These are phyloP conservation scores for Amanita phalloides DNA, from an alignment of 768 basidiomycete species.

Conservation along the genomic window DNA sequence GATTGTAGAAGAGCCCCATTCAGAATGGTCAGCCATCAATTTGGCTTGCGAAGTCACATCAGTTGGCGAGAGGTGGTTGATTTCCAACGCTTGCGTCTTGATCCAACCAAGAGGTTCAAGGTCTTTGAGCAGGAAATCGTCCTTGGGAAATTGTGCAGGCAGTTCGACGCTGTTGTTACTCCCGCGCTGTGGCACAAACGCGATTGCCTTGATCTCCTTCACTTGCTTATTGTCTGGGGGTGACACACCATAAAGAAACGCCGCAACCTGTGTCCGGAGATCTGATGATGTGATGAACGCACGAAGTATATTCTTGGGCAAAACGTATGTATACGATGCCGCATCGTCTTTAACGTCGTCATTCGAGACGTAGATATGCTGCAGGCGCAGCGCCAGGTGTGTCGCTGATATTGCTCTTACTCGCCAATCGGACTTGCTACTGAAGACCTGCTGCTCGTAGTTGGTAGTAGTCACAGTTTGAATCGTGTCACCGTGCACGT, in stretches of 20 bases:
- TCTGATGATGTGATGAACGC: constrained; percentile 92
- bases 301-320: constrained; percentile 94
- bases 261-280: constrained; percentile 92
- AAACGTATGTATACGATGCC: constrained; percentile 85
- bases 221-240: constrained; percentile 96
- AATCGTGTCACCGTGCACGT: constrained; percentile 93
- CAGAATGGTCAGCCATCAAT: constrained; percentile 92
- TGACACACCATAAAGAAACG: constrained; percentile 85
- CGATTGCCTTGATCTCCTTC: constrained; percentile 96
- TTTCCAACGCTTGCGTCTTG: constrained; percentile 92
- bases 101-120: constrained; percentile 94
- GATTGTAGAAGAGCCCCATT: constrained; percentile 90
- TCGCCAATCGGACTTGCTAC: constrained; percentile 99
- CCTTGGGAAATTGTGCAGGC: constrained; percentile 81
- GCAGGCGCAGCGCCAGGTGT: constrained; percentile 89
- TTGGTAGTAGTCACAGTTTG: constrained; percentile 95
- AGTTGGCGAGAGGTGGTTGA: constrained; percentile 83
- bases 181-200: constrained; percentile 96
- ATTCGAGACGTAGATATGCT: constrained; percentile 98
- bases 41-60: constrained; percentile 94
- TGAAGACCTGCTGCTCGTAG: constrained; percentile 98
- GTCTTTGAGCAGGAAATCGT: constrained; percentile 92
- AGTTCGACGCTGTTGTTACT: constrained; percentile 93
- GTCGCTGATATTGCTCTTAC: constrained; percentile 97
- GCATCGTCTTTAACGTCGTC: constrained; percentile 99